Conservation (phyloP, 2,329 filamentous ascomycete genomes). For the Aspergillus aculeatinus region DNA sequence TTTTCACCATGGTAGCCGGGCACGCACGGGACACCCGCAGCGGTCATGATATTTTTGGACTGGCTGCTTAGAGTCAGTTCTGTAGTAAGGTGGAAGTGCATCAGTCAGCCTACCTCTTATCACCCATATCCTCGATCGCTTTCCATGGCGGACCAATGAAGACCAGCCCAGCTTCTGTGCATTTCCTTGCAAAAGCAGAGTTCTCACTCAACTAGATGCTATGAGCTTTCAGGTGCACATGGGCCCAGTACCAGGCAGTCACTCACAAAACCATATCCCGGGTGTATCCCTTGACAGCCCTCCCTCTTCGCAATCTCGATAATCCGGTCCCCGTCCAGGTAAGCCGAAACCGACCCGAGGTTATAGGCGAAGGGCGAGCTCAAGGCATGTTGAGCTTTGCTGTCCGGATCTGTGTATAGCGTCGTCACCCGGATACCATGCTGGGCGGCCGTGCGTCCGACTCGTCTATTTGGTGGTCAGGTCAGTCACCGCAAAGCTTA, state of each 20-base stretch:
- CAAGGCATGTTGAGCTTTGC: slow-evolving; percentile 80
- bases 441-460: slow-evolving; percentile 80
- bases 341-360: slow-evolving; percentile 78
- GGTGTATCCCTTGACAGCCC: slow-evolving; percentile 88
- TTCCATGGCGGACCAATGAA: slow-evolving; percentile 88
- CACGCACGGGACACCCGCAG: slow-evolving; percentile 92
- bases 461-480: slow-evolving; percentile 54
- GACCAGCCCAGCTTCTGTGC: slow-evolving; percentile 82
- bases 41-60: slow-evolving; percentile 95
- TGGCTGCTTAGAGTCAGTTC: slow-evolving; percentile 44
- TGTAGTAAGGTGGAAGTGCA: neutral
- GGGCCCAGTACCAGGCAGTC: neutral
- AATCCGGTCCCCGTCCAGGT: slow-evolving; percentile 91
- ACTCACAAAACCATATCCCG: slow-evolving; percentile 81
- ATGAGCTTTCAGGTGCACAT: slow-evolving; percentile 3
- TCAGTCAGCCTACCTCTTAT: slow-evolving; percentile 66
- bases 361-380: slow-evolving; percentile 81
- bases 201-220: slow-evolving; percentile 73
- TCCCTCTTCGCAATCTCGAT: slow-evolving; percentile 82
- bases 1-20: slow-evolving; percentile 90
- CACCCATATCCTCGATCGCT: slow-evolving; percentile 80
- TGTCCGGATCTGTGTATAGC: slow-evolving; percentile 90
- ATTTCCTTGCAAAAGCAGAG: slow-evolving; percentile 81
- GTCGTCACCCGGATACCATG: slow-evolving; percentile 93
- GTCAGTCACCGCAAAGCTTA: slow-evolving; percentile 8